phyloP scores from a whole-genome alignment of 305 asterid genomes.

The Salvia sclarea region DNA sequence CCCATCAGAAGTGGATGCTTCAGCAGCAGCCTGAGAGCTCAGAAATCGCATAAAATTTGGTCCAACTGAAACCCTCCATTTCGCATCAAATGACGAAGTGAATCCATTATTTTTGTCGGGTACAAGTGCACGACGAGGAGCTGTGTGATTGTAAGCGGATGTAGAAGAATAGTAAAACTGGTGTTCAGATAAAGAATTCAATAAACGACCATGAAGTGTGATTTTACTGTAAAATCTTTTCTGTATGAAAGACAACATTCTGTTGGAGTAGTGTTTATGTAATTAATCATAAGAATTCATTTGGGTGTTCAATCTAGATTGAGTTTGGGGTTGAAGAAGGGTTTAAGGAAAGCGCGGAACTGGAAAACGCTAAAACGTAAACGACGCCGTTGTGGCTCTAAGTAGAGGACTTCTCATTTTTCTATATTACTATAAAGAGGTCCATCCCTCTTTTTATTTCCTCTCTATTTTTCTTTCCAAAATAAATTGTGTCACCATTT shows the following conservation, averaged over 20 bases:
- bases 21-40: conserved; percentile 58
- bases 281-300: conserved; percentile 20
- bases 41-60: conserved; percentile 38
- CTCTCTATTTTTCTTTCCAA: no score
- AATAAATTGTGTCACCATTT: no score
- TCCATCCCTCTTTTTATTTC: no score
- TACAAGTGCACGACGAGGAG: conserved; percentile 29
- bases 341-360: conserved; percentile 35
- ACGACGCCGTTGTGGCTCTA: conserved; percentile 26
- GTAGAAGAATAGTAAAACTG: conserved; percentile 25
- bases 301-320: conserved; percentile 2
- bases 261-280: conserved; percentile 3
- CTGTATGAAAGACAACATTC: conserved; percentile 54
- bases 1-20: conserved; percentile 76
- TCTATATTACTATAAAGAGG: no score
- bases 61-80: conserved; percentile 33
- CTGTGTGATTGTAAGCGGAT: conserved; percentile 25
- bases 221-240: conserved; percentile 38
- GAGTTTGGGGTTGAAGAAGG: conserved; percentile 39
- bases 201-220: conserved; percentile 25
- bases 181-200: conserved; percentile 41
- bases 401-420: neutral
- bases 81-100: conserved; percentile 30
- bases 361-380: neutral
- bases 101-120: conserved; percentile 27